Conservation (phyloP, 345 rosid species). For the Xanthoceras sorbifolium region DNA sequence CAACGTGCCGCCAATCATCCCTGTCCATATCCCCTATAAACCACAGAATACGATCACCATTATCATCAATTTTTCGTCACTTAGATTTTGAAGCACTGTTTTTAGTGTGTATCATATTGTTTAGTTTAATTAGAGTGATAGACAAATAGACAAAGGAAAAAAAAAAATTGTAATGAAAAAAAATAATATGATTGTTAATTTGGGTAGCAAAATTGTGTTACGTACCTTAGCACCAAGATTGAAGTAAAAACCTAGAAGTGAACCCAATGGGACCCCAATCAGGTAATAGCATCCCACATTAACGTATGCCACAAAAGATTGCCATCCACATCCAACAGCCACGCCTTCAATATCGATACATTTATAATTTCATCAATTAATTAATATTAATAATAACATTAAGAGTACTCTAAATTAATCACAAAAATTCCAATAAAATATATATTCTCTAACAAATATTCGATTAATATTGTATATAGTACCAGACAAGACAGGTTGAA, state of each 20-base stretch:
- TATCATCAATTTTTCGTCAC: not conserved
- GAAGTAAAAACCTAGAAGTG: conserved; percentile 62
- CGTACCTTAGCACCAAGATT: conserved; percentile 77
- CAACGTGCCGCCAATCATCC: conserved; percentile 65
- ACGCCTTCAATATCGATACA: conserved; percentile 54
- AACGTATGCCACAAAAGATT: conserved; percentile 68
- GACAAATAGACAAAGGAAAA: no score
- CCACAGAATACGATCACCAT: not conserved
- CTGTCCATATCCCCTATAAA: conserved; percentile 68
- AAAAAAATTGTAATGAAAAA: not conserved
- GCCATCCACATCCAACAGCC: conserved; percentile 93
- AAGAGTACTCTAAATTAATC: no score
- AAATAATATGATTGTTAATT: not conserved
- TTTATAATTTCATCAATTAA: not conserved
- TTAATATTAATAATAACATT: no score
- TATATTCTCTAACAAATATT: not conserved
- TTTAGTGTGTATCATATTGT: no score
- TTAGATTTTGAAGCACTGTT: no score
- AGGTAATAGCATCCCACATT: conserved; percentile 70
- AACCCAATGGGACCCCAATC: conserved; percentile 69
- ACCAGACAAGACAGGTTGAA: conserved; percentile 81
- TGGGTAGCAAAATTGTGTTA: conserved; percentile 4
- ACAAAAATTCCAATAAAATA: no score
- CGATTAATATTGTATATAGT: not conserved
- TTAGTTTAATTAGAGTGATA: no score